phyloP scores from a whole-genome alignment of 2,329 filamentous ascomycete genomes.

The Fusarium graminum region DNA sequence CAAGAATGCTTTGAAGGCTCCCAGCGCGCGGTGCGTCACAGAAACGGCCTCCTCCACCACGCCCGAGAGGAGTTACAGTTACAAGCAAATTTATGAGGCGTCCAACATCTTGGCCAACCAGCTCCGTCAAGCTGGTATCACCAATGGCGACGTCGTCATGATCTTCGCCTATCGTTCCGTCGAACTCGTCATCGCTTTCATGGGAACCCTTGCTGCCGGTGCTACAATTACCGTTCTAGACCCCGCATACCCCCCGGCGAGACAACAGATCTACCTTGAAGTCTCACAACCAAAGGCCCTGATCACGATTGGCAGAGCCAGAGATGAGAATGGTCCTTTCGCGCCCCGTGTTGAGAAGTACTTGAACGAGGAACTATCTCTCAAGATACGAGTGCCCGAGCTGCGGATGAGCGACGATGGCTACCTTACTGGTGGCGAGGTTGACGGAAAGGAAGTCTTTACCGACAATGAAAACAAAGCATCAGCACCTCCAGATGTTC shows the following conservation, averaged over 20 bases:
- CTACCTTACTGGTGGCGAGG: background rate
- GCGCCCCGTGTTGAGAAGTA: constrained; percentile 7
- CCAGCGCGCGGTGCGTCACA: constrained; percentile 3
- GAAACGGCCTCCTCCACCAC: background rate
- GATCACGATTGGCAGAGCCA: constrained; percentile 9
- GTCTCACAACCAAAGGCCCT: constrained; percentile 4
- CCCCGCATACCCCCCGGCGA: constrained; percentile 5
- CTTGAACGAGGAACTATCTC: constrained; percentile 5
- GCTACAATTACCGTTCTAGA: constrained; percentile 7
- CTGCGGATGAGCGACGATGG: constrained; percentile 1
- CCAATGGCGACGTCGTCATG: constrained; percentile 11
- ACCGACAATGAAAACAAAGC: background rate
- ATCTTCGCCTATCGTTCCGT: constrained; percentile 5
- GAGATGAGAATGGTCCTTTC: constrained; percentile 2
- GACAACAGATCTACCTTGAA: constrained; percentile 11
- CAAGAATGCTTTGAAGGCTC: constrained; percentile 8
- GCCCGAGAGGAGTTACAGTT: constrained; percentile 1
- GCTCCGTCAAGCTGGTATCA: constrained; percentile 4
- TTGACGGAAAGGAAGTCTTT: background rate
- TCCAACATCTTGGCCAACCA: constrained; percentile 6
- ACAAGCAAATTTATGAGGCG: constrained; percentile 10
- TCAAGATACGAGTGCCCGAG: constrained; percentile 3
- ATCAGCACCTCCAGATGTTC: constrained; percentile 4
- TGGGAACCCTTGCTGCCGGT: constrained; percentile 7
- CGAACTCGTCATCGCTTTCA: constrained; percentile 2